Conservation (phyloP, 2,329 filamentous ascomycete species). For the Didymosphaeria variabile region DNA sequence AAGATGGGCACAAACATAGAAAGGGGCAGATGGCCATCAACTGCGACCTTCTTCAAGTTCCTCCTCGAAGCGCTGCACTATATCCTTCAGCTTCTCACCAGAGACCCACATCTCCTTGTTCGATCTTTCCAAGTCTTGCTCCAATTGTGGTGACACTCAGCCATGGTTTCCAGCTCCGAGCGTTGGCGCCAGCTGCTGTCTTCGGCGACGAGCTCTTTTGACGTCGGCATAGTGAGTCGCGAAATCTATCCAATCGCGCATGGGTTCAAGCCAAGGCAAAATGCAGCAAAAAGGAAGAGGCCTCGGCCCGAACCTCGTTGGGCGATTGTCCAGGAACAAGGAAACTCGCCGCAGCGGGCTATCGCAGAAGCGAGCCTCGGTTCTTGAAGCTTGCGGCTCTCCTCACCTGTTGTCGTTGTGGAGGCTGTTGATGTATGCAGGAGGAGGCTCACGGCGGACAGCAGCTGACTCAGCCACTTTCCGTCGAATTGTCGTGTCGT, state of each 20-base stretch:
- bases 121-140: constrained; percentile 31
- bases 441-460: neutral
- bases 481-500: neutral
- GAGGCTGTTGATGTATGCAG: neutral
- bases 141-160: constrained; percentile 29
- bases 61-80: constrained; percentile 32
- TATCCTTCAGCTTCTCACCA: constrained; percentile 30
- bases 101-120: constrained; percentile 38
- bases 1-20: no score
- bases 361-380: no score
- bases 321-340: neutral
- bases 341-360: neutral
- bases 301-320: neutral
- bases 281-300: neutral
- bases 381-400: neutral
- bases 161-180: constrained; percentile 29
- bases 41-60: constrained; percentile 36
- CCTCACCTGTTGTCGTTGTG: neutral
- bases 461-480: neutral
- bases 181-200: constrained; percentile 32
- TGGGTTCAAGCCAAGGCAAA: neutral
- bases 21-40: no score
- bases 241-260: neutral
- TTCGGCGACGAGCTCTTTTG: constrained; percentile 21
- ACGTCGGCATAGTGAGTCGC: constrained; percentile 20